Evolutionary conservation across 2,329 filamentous ascomycete genomes (phyloP), one percentile per base, ranked within the genome.

Genomic region (Fusarium sp.): DNA sequence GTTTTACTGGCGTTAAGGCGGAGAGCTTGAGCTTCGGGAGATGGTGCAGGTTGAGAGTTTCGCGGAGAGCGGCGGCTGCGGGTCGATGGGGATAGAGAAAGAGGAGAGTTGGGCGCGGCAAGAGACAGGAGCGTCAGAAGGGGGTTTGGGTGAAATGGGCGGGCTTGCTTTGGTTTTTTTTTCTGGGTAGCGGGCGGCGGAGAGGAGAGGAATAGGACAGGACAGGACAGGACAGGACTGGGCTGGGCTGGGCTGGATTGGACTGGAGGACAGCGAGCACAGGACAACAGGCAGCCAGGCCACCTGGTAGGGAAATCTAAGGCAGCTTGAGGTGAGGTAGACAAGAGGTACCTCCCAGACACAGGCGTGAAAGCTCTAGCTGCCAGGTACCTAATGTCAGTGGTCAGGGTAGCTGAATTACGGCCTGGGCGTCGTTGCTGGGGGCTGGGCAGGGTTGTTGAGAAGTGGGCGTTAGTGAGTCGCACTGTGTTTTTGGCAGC

Each of bases 31-130:
- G 62, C 62, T 67, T 66, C 47, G 58, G 41, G 54, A 50, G 63
- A 67, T 66, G 65, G 55, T 68, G 65, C 45, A 66, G 52, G 59
- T 66, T 66, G 64, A 59, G 65, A 71, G 69, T 64, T 69, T 67
- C 62, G 68, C 58, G 67, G 60, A 66, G 67, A 67, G 65, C 62
- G 56, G 63, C 65, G 59, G 68, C 64, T 70, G 69, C 69, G 69
- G 67, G 69, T 70, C 68, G 64, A 69, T 67, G 72, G 70, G 68
- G 66, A 69, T 71, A 64, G 61, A 68, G 65, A 64, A 71, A 69
- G 68, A 74, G 72, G 71, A 71, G 69, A 72, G 70, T 66, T 61
- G 67, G 60, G 63, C 62, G 62, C 59, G 58, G 65, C 54, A 65
- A 61, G 53, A 64, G 51, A 52, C 39, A 48, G 49, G 42, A 56